Conservation (phyloP, 352 stramenopile species). For the Phytophthora meadii region DNA sequence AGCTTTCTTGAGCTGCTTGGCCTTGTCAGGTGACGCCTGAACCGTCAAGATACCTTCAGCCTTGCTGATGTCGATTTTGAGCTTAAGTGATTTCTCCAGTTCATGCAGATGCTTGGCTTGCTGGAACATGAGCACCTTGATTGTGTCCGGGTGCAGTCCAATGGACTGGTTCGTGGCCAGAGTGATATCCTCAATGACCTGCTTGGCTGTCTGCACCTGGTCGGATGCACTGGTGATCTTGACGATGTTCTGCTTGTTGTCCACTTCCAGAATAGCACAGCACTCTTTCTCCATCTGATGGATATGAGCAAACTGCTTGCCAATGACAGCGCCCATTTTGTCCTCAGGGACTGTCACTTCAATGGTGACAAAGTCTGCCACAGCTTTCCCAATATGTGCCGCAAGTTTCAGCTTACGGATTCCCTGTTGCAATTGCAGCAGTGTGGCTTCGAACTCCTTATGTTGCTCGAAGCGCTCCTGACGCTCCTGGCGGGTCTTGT, state of each 20-base stretch:
- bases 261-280: conserved; percentile 69
- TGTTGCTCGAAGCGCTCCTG: conserved; percentile 68
- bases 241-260: conserved; percentile 61
- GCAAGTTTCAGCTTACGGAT: conserved; percentile 66
- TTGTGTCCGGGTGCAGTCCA: conserved; percentile 77
- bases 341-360: conserved; percentile 65
- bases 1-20: conserved; percentile 56
- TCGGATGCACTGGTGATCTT: conserved; percentile 60
- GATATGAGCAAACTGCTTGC: conserved; percentile 65
- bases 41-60: conserved; percentile 70
- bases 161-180: conserved; percentile 70
- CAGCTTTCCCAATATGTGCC: conserved; percentile 38
- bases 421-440: conserved; percentile 57
- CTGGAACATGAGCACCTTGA: conserved; percentile 82
- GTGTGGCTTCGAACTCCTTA: conserved; percentile 51
- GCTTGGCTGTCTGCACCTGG: conserved; percentile 49
- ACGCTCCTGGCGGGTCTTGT: conserved; percentile 60
- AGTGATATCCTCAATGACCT: conserved; percentile 72
- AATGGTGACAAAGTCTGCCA: conserved; percentile 57
- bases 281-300: conserved; percentile 67
- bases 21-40: conserved; percentile 56
- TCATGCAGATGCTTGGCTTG: conserved; percentile 78
- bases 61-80: conserved; percentile 80
- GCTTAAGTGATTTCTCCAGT: conserved; percentile 57
- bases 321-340: conserved; percentile 71